phyloP scores from a whole-genome alignment of 164 flowering plant genomes.

The Aristolochia contorta region DNA sequence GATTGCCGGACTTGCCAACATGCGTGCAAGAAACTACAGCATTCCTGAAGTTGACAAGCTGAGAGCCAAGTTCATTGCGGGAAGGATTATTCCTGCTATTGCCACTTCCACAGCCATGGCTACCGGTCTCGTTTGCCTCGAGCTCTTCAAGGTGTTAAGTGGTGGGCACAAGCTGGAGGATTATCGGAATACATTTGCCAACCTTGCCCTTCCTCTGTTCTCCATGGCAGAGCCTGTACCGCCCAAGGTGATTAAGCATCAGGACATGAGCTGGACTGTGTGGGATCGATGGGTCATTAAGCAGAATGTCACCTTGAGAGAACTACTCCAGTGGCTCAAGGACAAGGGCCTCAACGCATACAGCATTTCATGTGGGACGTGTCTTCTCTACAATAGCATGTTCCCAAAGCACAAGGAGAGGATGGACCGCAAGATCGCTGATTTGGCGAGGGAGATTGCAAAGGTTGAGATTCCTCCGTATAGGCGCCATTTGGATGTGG shows the following conservation, averaged over 20 bases:
- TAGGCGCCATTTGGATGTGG: conserved; percentile 61
- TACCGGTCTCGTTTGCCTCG: conserved; percentile 84
- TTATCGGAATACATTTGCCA: conserved; percentile 79
- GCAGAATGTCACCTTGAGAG: conserved; percentile 56
- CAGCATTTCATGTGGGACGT: conserved; percentile 77
- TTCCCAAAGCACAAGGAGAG: conserved; percentile 62
- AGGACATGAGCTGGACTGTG: conserved; percentile 74
- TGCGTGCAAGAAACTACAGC: conserved; percentile 87
- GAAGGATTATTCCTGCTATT: conserved; percentile 84
- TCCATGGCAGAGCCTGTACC: conserved; percentile 90
- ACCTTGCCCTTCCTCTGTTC: conserved; percentile 74
- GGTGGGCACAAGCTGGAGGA: conserved; percentile 73
- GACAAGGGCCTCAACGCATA: conserved; percentile 70
- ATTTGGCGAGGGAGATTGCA: conserved; percentile 65
- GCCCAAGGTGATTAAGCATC: conserved; percentile 73
- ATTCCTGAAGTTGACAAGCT: conserved; percentile 88
- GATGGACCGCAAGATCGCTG: conserved; percentile 60
- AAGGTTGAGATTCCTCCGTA: conserved; percentile 52
- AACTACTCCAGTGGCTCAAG: conserved; percentile 63
- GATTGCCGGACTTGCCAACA: conserved; percentile 81
- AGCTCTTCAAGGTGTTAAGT: conserved; percentile 70
- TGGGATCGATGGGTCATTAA: conserved; percentile 82
- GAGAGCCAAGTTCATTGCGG: conserved; percentile 86
- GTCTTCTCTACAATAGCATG: conserved; percentile 74
- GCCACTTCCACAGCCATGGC: conserved; percentile 90